These are phyloP conservation scores for Plasmodium vinckei DNA, from an alignment of 169 alveolate species.

Conservation along the genomic window DNA sequence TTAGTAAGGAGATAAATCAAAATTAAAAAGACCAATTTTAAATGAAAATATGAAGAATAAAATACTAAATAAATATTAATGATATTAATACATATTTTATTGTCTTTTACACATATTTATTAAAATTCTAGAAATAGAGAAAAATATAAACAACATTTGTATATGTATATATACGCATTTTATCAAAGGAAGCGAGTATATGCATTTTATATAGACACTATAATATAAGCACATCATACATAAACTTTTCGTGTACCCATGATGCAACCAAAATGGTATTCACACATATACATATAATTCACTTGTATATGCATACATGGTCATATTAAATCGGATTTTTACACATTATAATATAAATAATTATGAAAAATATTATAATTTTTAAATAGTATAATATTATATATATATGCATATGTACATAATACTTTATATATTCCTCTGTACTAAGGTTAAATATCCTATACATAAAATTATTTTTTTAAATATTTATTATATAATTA, in stretches of 20 bases:
- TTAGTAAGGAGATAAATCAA: not conserved
- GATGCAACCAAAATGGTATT: no score
- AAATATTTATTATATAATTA: not conserved
- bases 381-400: not conserved
- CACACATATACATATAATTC: no score
- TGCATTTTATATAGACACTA: no score
- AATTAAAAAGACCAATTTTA: not conserved
- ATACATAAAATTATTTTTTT: not conserved
- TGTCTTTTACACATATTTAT: conserved; percentile 3
- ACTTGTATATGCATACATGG: no score
- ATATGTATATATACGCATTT: not conserved
- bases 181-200: no score
- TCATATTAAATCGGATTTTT: no score
- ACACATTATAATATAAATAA: no score
- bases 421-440: not conserved
- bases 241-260: no score
- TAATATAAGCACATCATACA: no score
- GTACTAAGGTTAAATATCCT: not conserved
- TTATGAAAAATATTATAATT: no score
- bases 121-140: not conserved
- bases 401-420: not conserved
- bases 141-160: not conserved
- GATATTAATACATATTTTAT: not conserved
- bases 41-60: not conserved
- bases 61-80: conserved; percentile 3